Base-by-base conservation (phyloP, 2,329 filamentous ascomycete species). In the Aureobasidium zeae region DNA sequence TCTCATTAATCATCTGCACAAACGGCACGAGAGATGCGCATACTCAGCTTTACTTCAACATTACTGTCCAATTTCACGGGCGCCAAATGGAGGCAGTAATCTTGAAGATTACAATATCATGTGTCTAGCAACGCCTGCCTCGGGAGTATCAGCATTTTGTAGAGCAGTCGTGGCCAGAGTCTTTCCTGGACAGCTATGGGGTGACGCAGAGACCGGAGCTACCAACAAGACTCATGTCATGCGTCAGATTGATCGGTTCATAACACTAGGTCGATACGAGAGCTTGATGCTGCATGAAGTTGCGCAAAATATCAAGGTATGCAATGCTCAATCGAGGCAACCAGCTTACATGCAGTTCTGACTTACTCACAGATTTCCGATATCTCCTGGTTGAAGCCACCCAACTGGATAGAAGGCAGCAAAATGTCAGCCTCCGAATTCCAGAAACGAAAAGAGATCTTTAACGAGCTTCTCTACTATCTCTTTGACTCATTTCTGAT, bases 401-500 rank as follows among this genome's bases (percentile, higher is more conserved):
- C 73, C 1, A 62, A 62, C 10, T 57, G 71, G 1, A 53, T 59
- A 11, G 37, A 50, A 15, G 61, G 58, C 2, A 55, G 60, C 8
- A 88, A 81, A 44, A 67, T 83, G 37, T 83, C 83, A 48, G 68
- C 71, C 47, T 79, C 81, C 0, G 89, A 96, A 56, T 68, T 75
- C 21, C 64, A 67, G 5, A 96, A 95, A 61, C 79, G 88, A 9
- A 69, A 67, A 19, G 84, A 95, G 56, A 71, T 96, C 0, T 76
- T 95, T 36, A 65, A 79, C 42, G 91, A 98, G 59, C 79, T 96
- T 46, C 55, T 96, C 5, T 96, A 95, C 64, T 98, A 88, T 59
- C 52, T 94, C 3, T 91, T 98, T 55, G 91, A 98, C 62, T 95
- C 88, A 0, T 71, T 95, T 16, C 58, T 98, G 45, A 83, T 96